These are phyloP conservation scores for Clarireedia hainanense DNA, from an alignment of 2,329 filamentous ascomycete species.

Conservation along the genomic window DNA sequence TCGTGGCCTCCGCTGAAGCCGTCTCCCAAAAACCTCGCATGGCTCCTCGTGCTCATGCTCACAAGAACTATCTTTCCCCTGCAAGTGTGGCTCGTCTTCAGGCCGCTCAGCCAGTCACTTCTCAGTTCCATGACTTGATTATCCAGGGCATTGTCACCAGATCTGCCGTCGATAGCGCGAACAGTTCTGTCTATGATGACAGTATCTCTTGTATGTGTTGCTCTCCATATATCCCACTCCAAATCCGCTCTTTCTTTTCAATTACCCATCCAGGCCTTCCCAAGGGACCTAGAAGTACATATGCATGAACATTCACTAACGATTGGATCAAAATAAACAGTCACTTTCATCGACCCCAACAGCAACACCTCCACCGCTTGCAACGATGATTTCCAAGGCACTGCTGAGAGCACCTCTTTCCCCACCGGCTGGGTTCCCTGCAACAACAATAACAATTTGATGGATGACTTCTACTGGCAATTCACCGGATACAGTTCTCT, in stretches of 20 bases:
- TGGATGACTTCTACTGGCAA: constrained; percentile 18
- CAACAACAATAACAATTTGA: constrained; percentile 6
- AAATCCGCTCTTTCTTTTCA: constrained; percentile 4
- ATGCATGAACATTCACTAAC: not conserved
- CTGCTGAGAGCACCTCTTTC: constrained; percentile 10
- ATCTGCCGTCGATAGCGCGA: not conserved
- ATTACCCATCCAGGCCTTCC: not conserved
- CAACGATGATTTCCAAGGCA: constrained; percentile 16
- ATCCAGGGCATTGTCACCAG: not conserved
- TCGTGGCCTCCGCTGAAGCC: constrained; percentile 6
- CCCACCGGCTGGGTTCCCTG: constrained; percentile 15
- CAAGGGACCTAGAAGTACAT: too few species aligned
- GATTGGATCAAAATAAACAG: constrained; percentile 8
- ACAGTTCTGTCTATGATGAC: constrained; percentile 4
- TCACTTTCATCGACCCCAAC: constrained; percentile 25
- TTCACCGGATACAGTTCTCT: constrained; percentile 15
- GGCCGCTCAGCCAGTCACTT: constrained; percentile 6
- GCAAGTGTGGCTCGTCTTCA: constrained; percentile 11
- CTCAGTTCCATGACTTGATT: not conserved
- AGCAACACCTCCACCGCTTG: constrained; percentile 24
- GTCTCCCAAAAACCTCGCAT: constrained; percentile 1
- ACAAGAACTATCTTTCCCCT: constrained; percentile 1
- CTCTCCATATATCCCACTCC: constrained; percentile 12
- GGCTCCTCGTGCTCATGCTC: not conserved
- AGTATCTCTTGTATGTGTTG: constrained; percentile 8